Evolutionary conservation across 176 grass and related monocot genomes (phyloP), one percentile per base, ranked within the genome.

Genomic region (Calamus simplicifolius): DNA sequence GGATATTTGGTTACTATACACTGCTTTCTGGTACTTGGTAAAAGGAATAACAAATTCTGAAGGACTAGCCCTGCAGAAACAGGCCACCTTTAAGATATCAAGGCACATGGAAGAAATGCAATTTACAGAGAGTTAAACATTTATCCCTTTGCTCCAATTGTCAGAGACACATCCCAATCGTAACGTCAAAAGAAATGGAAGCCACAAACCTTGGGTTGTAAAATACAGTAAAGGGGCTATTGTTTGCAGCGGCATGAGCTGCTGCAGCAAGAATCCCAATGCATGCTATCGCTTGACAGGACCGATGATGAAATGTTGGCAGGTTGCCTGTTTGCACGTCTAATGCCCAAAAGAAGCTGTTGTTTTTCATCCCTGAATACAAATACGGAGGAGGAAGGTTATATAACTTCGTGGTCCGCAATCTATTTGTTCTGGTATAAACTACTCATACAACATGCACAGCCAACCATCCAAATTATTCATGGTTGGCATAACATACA

Each of bases 21-120:
- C 61, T 72, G 80, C 80, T 66, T 87, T 92, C 57, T 87, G 79
- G 62, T 87, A 87, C 69, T 92, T 87, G 52, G 72, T 76, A 73
- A 92, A 87, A 77, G 88, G 88, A 80, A 92, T 79, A 27, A 92
- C 88, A 83, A 92, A 92, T 35, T 87, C 80, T 75, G 88, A 87
- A 74, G 80, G 76, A 71, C 83, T 84, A 26, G 88, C 61, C 66
- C 88, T 92, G 76, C 68, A 73, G 29, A 30, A 63, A 54, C 19
- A 48, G 35, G 10, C 2, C 35, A 3, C 10, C 10, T 43, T 43
- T 43, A 43, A 43, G 10, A 43, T 43, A 3, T 43, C 35, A 43
- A 43, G 2, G 13, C 35, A 43, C 13, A 12, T 43, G 13, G 6
- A 43, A 43, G 35, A 13, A 43, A 43, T 43, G 35, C 35, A 43